Evolutionary conservation across 225 moss, liverwort and hornwort genomes (phyloP), one percentile per base, ranked within the genome.

Genomic region (Pleurozium schreberi): DNA sequence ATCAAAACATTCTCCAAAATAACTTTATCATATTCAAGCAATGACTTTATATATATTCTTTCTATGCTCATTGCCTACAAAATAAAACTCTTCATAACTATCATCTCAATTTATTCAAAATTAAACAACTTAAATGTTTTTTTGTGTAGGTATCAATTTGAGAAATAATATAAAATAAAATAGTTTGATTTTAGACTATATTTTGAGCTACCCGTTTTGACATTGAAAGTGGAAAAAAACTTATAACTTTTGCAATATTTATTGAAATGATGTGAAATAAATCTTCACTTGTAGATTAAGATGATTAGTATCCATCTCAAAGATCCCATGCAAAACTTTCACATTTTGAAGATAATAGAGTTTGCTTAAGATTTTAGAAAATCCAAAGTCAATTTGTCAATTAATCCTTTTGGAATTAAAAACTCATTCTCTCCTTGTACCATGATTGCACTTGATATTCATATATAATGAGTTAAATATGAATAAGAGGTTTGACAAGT

Each of bases 341-440:
- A 18, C 45, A 74, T 47, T 45, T 45, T 18, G 11, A 74, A 45
- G 47, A 74, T 45, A 30, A 74, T 28, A 17, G 10, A 45, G 10
- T 10, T 1, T 45, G 6, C 4, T 0, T 0, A 45, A 27, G 10
- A 16, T 17, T 17, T 74, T 30, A 28, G 17, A 70, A 47, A 27
- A 9, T 1, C 6, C 2, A 8, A 6, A 73, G 2, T 45, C 1
- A 0, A 73, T 18, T 45, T 10, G 0, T 10, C 9, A 59, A 59
- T 45, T 45, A 8, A 42, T 42, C 13, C 5, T 9, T 25, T 26
- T 3, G 15, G 9, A 23, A 5, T 42, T 14, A 45, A 34, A 28
- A 36, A 52, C 9, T 75, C 75, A 50, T 31, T 40, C 17, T 58
- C 14, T n/a, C n/a, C 2, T 58, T 55, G 15, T n/a, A 22, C 11